These are phyloP conservation scores for Eutrema japonicum DNA, from an alignment of 345 rosid genomes.

Conservation along the genomic window DNA sequence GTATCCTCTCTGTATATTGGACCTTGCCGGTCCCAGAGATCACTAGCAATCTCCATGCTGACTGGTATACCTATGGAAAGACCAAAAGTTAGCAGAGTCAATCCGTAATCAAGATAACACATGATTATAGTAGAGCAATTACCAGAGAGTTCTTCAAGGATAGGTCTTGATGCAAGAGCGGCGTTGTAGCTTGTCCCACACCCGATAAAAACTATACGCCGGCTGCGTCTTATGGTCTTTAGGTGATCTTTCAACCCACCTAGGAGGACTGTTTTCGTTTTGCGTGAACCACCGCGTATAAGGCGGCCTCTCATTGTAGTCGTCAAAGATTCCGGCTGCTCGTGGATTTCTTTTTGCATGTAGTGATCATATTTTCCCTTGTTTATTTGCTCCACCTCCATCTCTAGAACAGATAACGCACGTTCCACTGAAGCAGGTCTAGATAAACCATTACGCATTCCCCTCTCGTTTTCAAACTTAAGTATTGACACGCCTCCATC, in stretches of 20 bases:
- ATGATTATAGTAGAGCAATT: conserved; percentile 35
- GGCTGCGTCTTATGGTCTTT: conserved; percentile 85
- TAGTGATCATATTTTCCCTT: conserved; percentile 91
- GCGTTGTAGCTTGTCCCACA: conserved; percentile 99
- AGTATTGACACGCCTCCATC: conserved; percentile 87
- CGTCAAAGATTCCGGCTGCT: conserved; percentile 93
- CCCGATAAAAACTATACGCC: conserved; percentile 89
- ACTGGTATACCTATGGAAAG: conserved; percentile 76
- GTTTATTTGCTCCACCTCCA: conserved; percentile 98
- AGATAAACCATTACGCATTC: conserved; percentile 55
- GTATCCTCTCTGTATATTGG: conserved; percentile 98
- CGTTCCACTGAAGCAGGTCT: conserved; percentile 90
- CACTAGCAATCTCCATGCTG: conserved; percentile 98
- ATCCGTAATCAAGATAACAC: not conserved
- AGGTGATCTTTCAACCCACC: conserved; percentile 98
- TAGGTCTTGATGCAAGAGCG: conserved; percentile 93
- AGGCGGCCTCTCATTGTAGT: conserved; percentile 98
- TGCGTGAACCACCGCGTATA: conserved; percentile 84
- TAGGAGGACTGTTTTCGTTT: conserved; percentile 81
- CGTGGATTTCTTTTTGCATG: conserved; percentile 99
- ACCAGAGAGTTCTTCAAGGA: conserved; percentile 97
- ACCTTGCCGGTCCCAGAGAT: conserved; percentile 90
- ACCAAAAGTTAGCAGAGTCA: conserved; percentile 9
- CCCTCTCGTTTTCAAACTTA: conserved; percentile 73
- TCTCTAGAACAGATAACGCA: conserved; percentile 89